Conservation (phyloP, 306 rosid species). For the Rosa rugosa region DNA sequence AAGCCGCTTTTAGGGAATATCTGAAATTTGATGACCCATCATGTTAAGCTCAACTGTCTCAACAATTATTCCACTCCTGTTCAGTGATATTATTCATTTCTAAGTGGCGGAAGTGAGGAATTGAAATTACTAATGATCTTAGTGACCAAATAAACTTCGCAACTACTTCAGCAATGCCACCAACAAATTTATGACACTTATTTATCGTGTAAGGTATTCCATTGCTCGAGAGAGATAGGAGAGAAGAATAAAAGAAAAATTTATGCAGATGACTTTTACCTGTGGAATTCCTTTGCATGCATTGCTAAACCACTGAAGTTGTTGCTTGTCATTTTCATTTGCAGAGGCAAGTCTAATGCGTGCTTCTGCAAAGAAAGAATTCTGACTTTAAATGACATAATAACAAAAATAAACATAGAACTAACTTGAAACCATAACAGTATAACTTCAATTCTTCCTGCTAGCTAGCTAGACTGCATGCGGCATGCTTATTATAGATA, state of each 20-base stretch:
- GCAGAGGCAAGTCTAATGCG: constrained; percentile 86
- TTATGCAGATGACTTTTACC: constrained; percentile 40
- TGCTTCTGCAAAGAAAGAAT: constrained; percentile 52
- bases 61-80: not conserved
- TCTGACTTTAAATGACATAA: constrained; percentile 19
- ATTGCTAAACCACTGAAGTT: constrained; percentile 77
- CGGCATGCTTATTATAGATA: constrained; percentile 2
- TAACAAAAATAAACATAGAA: constrained; percentile 1
- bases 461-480: constrained; percentile 5
- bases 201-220: not conserved
- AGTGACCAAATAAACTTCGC: not conserved
- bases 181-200: not conserved
- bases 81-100: not conserved
- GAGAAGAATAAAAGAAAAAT: constrained; percentile 11
- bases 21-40: not conserved
- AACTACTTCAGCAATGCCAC: not conserved
- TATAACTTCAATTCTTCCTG: constrained; percentile 16
- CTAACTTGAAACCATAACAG: constrained; percentile 13
- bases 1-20: not conserved
- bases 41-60: not conserved
- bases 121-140: not conserved
- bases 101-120: constrained; percentile 1
- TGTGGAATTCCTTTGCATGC: constrained; percentile 99
- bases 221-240: not conserved
- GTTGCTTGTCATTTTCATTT: constrained; percentile 68